Base-by-base conservation (phyloP, 2,329 filamentous ascomycete genomes). In the Colletotrichum cordylinicola region DNA sequence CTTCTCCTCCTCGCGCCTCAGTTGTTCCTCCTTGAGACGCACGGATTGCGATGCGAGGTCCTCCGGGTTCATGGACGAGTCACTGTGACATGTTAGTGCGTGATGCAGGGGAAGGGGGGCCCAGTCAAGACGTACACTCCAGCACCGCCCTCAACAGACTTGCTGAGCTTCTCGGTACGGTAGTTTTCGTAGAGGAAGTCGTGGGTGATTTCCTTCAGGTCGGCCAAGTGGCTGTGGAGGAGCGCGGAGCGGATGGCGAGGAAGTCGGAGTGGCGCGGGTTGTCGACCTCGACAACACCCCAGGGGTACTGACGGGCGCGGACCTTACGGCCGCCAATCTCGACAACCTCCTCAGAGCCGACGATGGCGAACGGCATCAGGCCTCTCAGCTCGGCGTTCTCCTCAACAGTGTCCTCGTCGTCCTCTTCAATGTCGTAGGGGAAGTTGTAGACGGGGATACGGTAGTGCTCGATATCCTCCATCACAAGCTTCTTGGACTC, bases 181-280 rank as follows among this genome's bases (percentile, higher is more conserved):
- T 99, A 99, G 89, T 99, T 99, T 87, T 99, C 97, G 89, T 99
- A 99, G 79, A 99, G 90, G 93, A 99, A 99, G 87, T 99, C 97
- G 87, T 99, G 97, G 68, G 97, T 99, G 84, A 99, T 99, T 87
- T 99, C 97, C 93, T 99, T 99, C 82, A 99, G 89, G 86, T 99
- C 97, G 77, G 97, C 97, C 84, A 99, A 89, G 90, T 99, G 97
- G 88, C 96, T 98, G 91, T 99, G 97, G 78, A 99, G 92, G 73
- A 99, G 93, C 72, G 97, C 97, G 76, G 96, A 98, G 85, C 97
- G 94, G 84, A 99, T 98, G 79, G 97, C 97, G 80, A 99, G 89
- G 91, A 99, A 99, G 87, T 99, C 97, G 64, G 96, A 98, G 90
- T 99, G 97, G 83, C 97, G 95, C 82, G 98, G 96, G 90, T 99